Conservation (phyloP, 1,284 basidiomycete species). For the Ustilago hordei region DNA sequence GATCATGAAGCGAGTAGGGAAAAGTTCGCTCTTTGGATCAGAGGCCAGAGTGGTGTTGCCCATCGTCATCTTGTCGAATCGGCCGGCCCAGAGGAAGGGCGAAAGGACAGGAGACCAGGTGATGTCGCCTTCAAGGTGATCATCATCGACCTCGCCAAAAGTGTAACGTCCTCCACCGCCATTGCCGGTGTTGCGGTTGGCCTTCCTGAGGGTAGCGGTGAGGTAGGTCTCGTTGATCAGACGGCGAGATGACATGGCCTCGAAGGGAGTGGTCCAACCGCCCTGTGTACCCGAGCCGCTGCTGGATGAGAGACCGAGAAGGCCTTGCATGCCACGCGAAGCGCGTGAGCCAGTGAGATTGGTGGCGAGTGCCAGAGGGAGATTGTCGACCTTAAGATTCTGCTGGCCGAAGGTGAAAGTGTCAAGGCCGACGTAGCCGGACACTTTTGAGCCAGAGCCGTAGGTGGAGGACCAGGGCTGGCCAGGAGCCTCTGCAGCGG, state of each 20-base stretch:
- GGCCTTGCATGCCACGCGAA: slow-evolving; percentile 55
- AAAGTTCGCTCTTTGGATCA: slow-evolving; percentile 22
- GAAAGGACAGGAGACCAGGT: slow-evolving; percentile 49
- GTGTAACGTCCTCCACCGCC: slow-evolving; percentile 58
- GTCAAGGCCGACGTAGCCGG: slow-evolving; percentile 58
- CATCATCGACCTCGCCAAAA: slow-evolving; percentile 54
- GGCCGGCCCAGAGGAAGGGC: slow-evolving; percentile 52
- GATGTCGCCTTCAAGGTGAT: slow-evolving; percentile 40
- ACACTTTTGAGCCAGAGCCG: slow-evolving; percentile 35
- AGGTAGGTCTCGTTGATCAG: slow-evolving; percentile 52
- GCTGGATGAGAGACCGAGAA: slow-evolving; percentile 52
- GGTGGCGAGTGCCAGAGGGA: slow-evolving; percentile 50
- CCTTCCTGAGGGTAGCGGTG: slow-evolving; percentile 53
- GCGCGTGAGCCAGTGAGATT: slow-evolving; percentile 46
- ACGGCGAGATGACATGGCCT: slow-evolving; percentile 52
- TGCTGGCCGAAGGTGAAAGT: slow-evolving; percentile 46
- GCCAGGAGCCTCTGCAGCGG: slow-evolving; percentile 24
- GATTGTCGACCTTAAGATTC: slow-evolving; percentile 31
- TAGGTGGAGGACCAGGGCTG: slow-evolving; percentile 50
- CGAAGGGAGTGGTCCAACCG: slow-evolving; percentile 57
- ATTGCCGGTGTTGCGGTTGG: slow-evolving; percentile 55
- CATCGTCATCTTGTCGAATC: slow-evolving; percentile 51
- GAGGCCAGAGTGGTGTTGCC: slow-evolving; percentile 31
- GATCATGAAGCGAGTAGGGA: slow-evolving; percentile 48
- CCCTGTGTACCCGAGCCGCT: slow-evolving; percentile 37